Base-by-base conservation (phyloP, 2,329 filamentous ascomycete species). In the Colletotrichum filicis region DNA sequence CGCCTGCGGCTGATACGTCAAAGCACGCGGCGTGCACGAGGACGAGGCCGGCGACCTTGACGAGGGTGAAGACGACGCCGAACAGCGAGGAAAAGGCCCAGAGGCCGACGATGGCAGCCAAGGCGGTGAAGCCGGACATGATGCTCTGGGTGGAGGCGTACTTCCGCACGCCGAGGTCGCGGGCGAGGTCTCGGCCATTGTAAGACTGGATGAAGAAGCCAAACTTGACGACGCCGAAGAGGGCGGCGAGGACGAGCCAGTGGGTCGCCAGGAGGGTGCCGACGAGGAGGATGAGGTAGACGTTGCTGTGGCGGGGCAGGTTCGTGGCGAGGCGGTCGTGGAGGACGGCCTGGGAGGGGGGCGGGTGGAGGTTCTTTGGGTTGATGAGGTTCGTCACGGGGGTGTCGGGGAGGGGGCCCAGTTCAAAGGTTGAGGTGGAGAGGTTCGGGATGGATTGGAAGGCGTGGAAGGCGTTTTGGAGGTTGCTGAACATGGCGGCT, bases 21-120 rank as follows among this genome's bases (percentile, higher is more conserved):
- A 66, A 61, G 26, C 68, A 73, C 16, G 71, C 71, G 14, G 66
- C 71, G 66, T 73, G 71, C 6, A 64, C 46, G 46, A 70, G 61
- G 24, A 73, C 66, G 35, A 73, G 71, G 46, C 53, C 22, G 22
- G 60, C 60, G 60, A 73, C 71, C 60, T 73, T 70, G 60, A 70
- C 49, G 19, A 73, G 46, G 16, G 71, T 73, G 12, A 56, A 35
- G 56, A 73, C 28, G 26, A 73, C 71, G 56, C 71, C 61, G 28
- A 73, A 73, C 26, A 71, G 32, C 8, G 71, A 73, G n/a, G 66
- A 73, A 32, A 73, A 73, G 12, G 66, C 71, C 71, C 71, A 73
- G 19, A 73, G 60, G 5, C 24, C 71, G 24, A 73, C 71, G 35
- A 73, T 26, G 67, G 55, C 71, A 8, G 71, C 32, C 19, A 57